Evolutionary conservation across 2,329 filamentous ascomycete species (phyloP), one percentile per base, ranked within the genome.

Genomic region (Bipolaris gigantea): DNA sequence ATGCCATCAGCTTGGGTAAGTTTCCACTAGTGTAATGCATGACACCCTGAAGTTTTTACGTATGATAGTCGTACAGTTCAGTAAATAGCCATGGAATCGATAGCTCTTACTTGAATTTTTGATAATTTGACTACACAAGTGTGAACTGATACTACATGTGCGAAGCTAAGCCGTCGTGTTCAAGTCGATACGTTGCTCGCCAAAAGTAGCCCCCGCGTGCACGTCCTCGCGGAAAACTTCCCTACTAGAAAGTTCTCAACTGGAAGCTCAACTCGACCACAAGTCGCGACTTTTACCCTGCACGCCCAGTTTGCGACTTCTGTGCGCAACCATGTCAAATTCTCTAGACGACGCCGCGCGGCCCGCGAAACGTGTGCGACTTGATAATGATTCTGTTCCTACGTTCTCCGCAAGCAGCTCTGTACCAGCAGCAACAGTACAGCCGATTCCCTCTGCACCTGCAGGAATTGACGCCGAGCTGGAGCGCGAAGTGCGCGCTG

Each of bases 401-500:
- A 39, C 62, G 15, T 42, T 56, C 46, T 40, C 62, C 21, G 19
- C 48, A 23, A 15, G 39, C 8, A 11, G 44, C 10, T 19, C 55
- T 23, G 33, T 50, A 33, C 36, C 36, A 36, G 25, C 54, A 25
- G 30, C 60, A 15, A 39, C 32, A 39, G 41, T 48, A 33, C 50
- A 63, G 10, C 38, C 53, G 4, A 55, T 35, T 42, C 34, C 50
- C 36, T 42, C 55, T 21, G 56, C 36, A 25, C 52, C 56, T 13
- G 51, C 61, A 21, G 47, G 59, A 30, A 60, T 62, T 39, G 67
- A 70, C 19, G 59, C 53, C 15, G 73, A 75, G 48, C 51, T 70
- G 21, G 71, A 74, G 40, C 75, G 77, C 33, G 79, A 81, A 60
- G 59, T 68, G 11, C 73, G 73, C 41, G 78, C 77, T 1, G 87